Conservation (phyloP, 129 eudicot species). For the Flaveria bidentis region DNA sequence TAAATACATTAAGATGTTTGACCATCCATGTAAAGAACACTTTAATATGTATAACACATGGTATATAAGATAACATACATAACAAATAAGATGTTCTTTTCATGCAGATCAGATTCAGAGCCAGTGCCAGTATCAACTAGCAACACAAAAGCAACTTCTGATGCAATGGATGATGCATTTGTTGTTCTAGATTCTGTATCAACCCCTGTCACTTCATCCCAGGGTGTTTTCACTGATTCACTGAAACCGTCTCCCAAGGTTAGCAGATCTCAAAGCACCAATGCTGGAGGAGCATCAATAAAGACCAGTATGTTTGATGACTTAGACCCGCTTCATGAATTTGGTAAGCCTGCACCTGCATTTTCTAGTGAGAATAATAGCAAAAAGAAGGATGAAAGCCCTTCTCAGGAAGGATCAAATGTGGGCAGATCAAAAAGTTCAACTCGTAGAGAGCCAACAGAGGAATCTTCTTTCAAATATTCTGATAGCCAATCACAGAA, state of each 20-base stretch:
- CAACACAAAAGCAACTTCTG: conserved; percentile 46
- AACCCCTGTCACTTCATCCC: conserved; percentile 47
- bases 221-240: conserved; percentile 55
- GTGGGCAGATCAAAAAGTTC: conserved; percentile 41
- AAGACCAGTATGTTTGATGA: conserved; percentile 65
- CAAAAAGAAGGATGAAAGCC: conserved; percentile 52
- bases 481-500: conserved; percentile 57
- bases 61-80: background rate
- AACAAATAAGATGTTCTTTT: conserved; percentile 16
- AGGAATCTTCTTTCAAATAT: conserved; percentile 48
- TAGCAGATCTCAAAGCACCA: conserved; percentile 49
- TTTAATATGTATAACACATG: background rate
- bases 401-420: conserved; percentile 48
- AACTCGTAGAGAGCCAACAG: conserved; percentile 48
- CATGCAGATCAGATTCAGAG: conserved; percentile 55
- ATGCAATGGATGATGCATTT: conserved; percentile 65
- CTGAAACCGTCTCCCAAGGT: conserved; percentile 57
- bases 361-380: conserved; percentile 47
- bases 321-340: conserved; percentile 70
- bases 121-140: conserved; percentile 40
- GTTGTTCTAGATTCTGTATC: conserved; percentile 62
- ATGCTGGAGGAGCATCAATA: conserved; percentile 48
- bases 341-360: conserved; percentile 61
- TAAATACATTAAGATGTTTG: background rate
- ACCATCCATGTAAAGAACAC: background rate